A percentile compares a stretch with the other conserved stretches of the same genome.
These are phyloP conservation scores for Xylaria sp. DNA, from an alignment of 2,329 filamentous ascomycete genomes.

Conservation along the genomic window DNA sequence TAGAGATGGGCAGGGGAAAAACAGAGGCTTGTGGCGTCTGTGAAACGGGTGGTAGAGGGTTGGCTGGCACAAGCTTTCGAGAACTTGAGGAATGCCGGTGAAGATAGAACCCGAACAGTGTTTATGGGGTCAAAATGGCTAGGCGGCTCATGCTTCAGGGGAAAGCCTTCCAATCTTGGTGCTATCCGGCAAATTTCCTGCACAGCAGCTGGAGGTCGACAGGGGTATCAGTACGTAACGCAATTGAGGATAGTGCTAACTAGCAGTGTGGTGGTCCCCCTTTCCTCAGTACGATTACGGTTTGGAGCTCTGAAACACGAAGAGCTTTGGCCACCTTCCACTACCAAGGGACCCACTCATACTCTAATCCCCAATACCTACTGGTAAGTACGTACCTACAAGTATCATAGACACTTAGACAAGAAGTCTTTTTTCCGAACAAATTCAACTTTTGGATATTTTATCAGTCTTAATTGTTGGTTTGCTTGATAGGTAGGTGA, in stretches of 20 bases:
- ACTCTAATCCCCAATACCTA: neutral
- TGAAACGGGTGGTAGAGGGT: constrained; percentile 9
- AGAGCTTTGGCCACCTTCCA: constrained; percentile 41
- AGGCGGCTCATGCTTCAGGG: constrained; percentile 52
- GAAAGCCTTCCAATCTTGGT: constrained; percentile 48
- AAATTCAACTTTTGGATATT: too few relatives aligned
- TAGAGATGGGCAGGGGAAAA: constrained; percentile 8
- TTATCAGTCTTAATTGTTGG: too few relatives aligned
- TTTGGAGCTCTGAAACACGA: constrained; percentile 36
- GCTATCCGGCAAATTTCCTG: constrained; percentile 53
- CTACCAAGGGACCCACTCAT: neutral
- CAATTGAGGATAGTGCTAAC: constrained; percentile 40
- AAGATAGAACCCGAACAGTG: constrained; percentile 40
- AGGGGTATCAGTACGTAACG: constrained; percentile 25
- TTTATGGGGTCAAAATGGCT: constrained; percentile 43
- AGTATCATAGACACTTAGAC: too few relatives aligned
- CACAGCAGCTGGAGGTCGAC: constrained; percentile 42
- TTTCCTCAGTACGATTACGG: constrained; percentile 21
- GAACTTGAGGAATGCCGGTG: constrained; percentile 32
- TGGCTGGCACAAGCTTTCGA: constrained; percentile 20
- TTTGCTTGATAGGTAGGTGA: too few relatives aligned
- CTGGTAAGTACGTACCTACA: too few relatives aligned
- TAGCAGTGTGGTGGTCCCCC: constrained; percentile 29
- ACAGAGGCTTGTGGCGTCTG: neutral
- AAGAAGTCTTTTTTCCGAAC: too few relatives aligned